phyloP scores from a whole-genome alignment of 2,329 filamentous ascomycete genomes.

The Drechslerella dactyloides region DNA sequence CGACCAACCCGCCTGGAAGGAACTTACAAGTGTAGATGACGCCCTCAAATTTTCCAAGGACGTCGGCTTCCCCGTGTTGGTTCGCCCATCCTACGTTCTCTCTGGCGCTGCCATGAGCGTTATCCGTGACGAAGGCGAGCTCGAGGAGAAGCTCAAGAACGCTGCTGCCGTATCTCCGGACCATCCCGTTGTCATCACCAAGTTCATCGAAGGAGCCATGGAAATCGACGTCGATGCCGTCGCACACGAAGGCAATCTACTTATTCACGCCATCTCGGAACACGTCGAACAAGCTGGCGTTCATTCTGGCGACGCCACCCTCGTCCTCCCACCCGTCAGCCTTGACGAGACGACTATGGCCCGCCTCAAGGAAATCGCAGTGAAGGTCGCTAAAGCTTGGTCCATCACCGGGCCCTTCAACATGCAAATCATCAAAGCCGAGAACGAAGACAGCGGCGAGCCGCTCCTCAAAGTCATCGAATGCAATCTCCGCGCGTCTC shows the following conservation, averaged over 20 bases:
- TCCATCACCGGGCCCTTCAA: constrained; percentile 98
- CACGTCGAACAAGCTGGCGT: constrained; percentile 97
- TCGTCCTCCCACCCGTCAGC: constrained; percentile 84
- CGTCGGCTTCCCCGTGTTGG: constrained; percentile 92
- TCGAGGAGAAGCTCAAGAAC: constrained; percentile 92
- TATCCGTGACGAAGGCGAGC: constrained; percentile 82
- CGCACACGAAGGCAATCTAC: constrained; percentile 80
- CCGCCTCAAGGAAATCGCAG: constrained; percentile 90
- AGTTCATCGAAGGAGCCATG: constrained; percentile 95
- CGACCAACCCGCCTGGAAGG: constrained; percentile 97
- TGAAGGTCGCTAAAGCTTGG: constrained; percentile 97
- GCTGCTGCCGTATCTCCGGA: constrained; percentile 91
- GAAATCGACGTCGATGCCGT: constrained; percentile 98
- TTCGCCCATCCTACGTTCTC: constrained; percentile 92
- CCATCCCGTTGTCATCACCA: constrained; percentile 96
- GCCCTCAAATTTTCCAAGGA: constrained; percentile 84
- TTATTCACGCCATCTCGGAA: constrained; percentile 91
- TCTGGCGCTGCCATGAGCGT: constrained; percentile 99
- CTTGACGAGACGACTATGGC: constrained; percentile 79
- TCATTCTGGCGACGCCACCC: constrained; percentile 94
- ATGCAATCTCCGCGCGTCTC: constrained; percentile 95
- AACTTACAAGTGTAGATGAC: constrained; percentile 85
- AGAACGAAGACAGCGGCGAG: constrained; percentile 74
- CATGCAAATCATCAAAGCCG: constrained; percentile 99
- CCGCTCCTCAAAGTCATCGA: constrained; percentile 92